Evolutionary conservation across 2,329 filamentous ascomycete genomes (phyloP).

Genomic region (Trichothecium roseum): DNA sequence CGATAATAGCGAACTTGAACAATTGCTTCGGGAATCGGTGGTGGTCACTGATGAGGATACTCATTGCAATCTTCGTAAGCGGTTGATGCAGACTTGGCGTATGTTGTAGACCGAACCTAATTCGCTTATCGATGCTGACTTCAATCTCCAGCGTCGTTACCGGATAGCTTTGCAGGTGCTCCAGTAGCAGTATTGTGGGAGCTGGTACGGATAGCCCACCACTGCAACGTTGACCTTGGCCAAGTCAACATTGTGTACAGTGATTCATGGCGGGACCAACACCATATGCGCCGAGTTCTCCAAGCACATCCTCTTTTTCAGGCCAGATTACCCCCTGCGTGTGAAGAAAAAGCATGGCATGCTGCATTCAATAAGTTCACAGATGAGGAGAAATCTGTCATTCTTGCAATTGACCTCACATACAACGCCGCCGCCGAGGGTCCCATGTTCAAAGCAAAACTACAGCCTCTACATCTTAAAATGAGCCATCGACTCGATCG

Average conservation of each 20-base stretch:
- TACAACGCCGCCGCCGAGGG: slow-evolving; percentile 22
- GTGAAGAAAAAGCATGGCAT: slow-evolving; percentile 33
- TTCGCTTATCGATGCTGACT: no score
- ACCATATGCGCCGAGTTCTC: slow-evolving; percentile 30
- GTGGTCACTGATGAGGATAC: no score
- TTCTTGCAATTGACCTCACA: slow-evolving; percentile 31
- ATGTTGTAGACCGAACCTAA: slow-evolving; percentile 10
- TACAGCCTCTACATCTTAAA: slow-evolving; percentile 39
- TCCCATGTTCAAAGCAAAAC: slow-evolving; percentile 32
- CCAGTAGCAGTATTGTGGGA: slow-evolving; percentile 44
- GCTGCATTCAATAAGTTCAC: slow-evolving; percentile 27
- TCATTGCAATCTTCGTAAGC: no score
- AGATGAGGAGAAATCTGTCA: slow-evolving; percentile 24
- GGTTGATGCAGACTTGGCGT: slow-evolving; percentile 24
- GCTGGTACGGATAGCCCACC: slow-evolving; percentile 33
- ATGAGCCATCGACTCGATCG: slow-evolving; percentile 39
- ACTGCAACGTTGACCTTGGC: slow-evolving; percentile 31
- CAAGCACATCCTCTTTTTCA: slow-evolving; percentile 25
- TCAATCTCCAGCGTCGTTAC: no score
- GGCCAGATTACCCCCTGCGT: slow-evolving; percentile 37
- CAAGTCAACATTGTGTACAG: slow-evolving; percentile 24
- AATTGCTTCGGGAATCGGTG: no score
- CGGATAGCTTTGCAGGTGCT: slow-evolving; percentile 14
- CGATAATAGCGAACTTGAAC: no score
- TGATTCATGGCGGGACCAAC: slow-evolving; percentile 30